Conservation (phyloP, 495 filamentous ascomycete species). For the Lepidopterella palustris region DNA sequence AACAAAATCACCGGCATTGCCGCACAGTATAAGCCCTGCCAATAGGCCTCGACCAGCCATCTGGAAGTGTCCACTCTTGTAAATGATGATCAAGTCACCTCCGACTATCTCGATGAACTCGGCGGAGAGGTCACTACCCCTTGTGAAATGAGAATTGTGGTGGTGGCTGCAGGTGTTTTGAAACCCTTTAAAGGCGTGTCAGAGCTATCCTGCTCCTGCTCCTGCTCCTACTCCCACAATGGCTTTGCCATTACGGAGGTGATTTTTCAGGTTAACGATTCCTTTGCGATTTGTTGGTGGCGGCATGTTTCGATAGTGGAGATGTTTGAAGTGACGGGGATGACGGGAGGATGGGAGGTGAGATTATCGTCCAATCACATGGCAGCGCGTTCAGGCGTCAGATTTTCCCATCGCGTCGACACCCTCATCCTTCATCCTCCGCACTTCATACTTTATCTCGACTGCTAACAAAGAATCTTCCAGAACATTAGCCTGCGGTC, state of each 20-base stretch:
- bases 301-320: slow-evolving; percentile 15
- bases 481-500: too few relatives aligned
- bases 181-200: not conserved
- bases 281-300: slow-evolving; percentile 44
- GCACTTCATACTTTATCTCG: not conserved
- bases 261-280: slow-evolving; percentile 47
- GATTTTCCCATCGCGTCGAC: too few relatives aligned
- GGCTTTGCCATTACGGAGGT: slow-evolving; percentile 46
- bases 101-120: slow-evolving; percentile 63
- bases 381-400: not conserved
- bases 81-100: slow-evolving; percentile 62
- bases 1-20: slow-evolving; percentile 63
- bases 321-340: too few relatives aligned
- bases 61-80: slow-evolving; percentile 66
- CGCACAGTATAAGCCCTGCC: slow-evolving; percentile 67
- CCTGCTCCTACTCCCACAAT: slow-evolving; percentile 53
- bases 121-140: slow-evolving; percentile 63
- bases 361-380: not conserved
- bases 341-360: slow-evolving; percentile 1
- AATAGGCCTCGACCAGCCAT: slow-evolving; percentile 66
- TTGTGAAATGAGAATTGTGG: too few relatives aligned
- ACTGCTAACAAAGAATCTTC: too few relatives aligned
- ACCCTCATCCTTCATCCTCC: too few relatives aligned
- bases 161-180: not conserved
- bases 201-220: slow-evolving; percentile 51